phyloP scores from a whole-genome alignment of 139 green algal genomes.

The Desmodesmus armatus region DNA sequence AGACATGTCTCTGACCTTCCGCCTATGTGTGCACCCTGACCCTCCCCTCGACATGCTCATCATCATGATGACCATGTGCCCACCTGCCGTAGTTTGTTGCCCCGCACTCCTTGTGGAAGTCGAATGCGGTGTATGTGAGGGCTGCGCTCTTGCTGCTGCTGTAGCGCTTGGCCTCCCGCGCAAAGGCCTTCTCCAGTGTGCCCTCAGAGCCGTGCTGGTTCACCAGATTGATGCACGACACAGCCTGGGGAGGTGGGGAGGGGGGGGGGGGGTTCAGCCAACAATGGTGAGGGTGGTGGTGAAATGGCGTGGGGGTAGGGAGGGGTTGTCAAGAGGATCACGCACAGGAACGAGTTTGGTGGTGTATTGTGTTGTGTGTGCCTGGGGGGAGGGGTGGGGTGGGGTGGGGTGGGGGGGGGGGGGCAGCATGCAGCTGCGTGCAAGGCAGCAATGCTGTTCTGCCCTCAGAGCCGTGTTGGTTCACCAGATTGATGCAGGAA shows the following conservation, averaged over 20 bases:
- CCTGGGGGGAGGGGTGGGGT: background rate
- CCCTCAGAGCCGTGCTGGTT: slow-evolving; percentile 88
- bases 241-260: background rate
- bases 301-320: background rate
- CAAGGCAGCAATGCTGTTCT: slow-evolving; percentile 27
- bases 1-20: too few species aligned
- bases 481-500: slow-evolving; percentile 83
- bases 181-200: slow-evolving; percentile 74
- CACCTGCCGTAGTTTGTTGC: slow-evolving; percentile 69
- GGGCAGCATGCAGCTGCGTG: background rate
- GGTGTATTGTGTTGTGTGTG: background rate
- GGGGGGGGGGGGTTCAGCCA: background rate
- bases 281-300: background rate
- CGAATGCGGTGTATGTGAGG: slow-evolving; percentile 79
- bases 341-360: background rate
- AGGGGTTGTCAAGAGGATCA: background rate
- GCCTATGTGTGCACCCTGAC: too few species aligned
- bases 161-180: slow-evolving; percentile 42
- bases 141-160: slow-evolving; percentile 31
- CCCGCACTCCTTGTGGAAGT: slow-evolving; percentile 93
- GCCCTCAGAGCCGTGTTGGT: slow-evolving; percentile 86
- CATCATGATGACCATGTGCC: too few species aligned
- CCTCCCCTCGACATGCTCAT: too few species aligned
- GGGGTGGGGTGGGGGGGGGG: background rate
- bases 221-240: slow-evolving; percentile 82